Evolutionary conservation across 176 grass and related monocot genomes (phyloP), one percentile per base, ranked within the genome.

Genomic region (Chrysopogon serrulatus): DNA sequence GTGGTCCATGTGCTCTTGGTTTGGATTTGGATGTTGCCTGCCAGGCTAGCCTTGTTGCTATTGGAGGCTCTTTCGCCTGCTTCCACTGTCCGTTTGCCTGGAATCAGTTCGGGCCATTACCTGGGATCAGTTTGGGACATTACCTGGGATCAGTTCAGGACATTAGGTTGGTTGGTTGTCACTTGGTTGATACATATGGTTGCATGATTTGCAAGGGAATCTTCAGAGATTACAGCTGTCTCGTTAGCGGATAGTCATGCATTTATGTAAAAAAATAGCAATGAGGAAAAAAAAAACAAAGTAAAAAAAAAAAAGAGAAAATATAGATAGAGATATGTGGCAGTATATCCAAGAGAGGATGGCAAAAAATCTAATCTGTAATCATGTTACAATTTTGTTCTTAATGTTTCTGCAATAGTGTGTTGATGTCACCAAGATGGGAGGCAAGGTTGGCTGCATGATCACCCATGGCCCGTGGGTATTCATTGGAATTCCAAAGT

Each of bases 381-480:
- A 66, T 19, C 2, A 23, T 39, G 45, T 90, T 77, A 27, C 65
- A 45, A 61, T 88, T 80, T 81, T 74, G 37, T 78, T 86, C 71
- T 86, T 72, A 82, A 86, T 82, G 49, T 76, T 80, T 89, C 77
- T 63, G 18, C 27, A 71, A 82, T 90, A 90, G 88, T 90, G 83
- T 15, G 28, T 82, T 56, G 78, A 86, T 71, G 18, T 72, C 78
- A 72, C 86, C 78, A 71, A 90, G 53, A 82, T 90, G 78, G 65
- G 83, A 90, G 72, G 83, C 42, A 90, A 90, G 73, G 40, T 86
- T 62, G 53, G 88, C 65, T 90, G 83, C 73, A 90, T 90, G 83
- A 86, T 86, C 42, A 90, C 83, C 14, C 73, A 86, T 4, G 73
- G 74, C 54, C 66, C 67, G 7, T 90, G 83, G 83, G 28, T 90